Evolutionary conservation across 192 early-diverging fungal genomes (phyloP).

Genomic region (Coemansia sp.): DNA sequence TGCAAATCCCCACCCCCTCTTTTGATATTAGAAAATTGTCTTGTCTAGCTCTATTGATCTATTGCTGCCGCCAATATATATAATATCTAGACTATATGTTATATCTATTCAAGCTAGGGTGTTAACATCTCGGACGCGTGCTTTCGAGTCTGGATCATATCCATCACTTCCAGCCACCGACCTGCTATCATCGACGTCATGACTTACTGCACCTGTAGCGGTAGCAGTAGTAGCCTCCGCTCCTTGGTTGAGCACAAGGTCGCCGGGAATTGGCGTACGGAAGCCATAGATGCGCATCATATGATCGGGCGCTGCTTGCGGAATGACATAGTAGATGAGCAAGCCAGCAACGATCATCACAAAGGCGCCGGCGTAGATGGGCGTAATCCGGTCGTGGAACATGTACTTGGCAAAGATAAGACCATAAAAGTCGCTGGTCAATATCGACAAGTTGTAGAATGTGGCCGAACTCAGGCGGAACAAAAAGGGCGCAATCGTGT

Average conservation of each 20-base stretch:
- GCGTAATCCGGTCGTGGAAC: slow-evolving; percentile 60
- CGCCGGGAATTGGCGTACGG: slow-evolving; percentile 36
- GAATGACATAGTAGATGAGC: slow-evolving; percentile 65
- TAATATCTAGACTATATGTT: not conserved
- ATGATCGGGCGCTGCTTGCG: slow-evolving; percentile 55
- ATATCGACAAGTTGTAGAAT: slow-evolving; percentile 74
- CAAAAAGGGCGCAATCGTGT: slow-evolving; percentile 68
- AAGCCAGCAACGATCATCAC: slow-evolving; percentile 66
- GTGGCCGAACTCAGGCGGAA: slow-evolving; percentile 71
- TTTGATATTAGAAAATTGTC: not conserved
- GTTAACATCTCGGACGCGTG: not conserved
- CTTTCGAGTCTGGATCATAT: not conserved
- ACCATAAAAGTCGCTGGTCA: slow-evolving; percentile 81
- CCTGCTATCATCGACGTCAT: not conserved
- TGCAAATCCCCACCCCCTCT: not conserved
- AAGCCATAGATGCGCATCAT: slow-evolving; percentile 45
- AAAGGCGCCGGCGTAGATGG: slow-evolving; percentile 70
- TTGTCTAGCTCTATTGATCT: not conserved
- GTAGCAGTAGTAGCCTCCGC: not conserved
- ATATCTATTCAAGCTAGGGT: not conserved
- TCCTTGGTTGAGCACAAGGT: slow-evolving; percentile 22
- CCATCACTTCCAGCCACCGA: not conserved
- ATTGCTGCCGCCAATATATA: not conserved
- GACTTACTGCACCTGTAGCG: not conserved
- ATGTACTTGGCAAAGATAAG: slow-evolving; percentile 73